Conservation (phyloP, 108 stramenopile species). For the Skeletonema tropicum region DNA sequence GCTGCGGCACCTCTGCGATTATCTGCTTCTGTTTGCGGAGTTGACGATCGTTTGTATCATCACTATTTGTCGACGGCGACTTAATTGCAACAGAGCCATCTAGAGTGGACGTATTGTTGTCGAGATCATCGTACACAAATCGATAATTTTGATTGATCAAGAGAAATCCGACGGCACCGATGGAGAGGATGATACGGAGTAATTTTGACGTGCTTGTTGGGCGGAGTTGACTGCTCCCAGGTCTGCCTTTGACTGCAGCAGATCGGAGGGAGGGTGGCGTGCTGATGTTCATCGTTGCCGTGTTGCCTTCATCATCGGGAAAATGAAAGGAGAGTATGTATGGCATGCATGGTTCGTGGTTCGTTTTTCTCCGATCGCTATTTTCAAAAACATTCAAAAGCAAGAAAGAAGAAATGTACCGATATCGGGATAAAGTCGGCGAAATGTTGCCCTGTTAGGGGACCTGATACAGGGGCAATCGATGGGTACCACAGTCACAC, state of each 20-base stretch:
- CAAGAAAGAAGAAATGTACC: too few relatives aligned
- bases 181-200: neutral
- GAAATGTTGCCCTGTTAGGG: too few relatives aligned
- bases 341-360: too few relatives aligned
- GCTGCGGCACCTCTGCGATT: neutral
- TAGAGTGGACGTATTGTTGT: neutral
- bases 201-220: neutral
- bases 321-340: too few relatives aligned
- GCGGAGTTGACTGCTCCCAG: neutral
- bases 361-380: too few relatives aligned
- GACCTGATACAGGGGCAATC: too few relatives aligned
- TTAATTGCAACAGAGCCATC: neutral
- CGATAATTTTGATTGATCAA: neutral
- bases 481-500: too few relatives aligned
- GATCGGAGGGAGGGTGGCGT: neutral
- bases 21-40: neutral
- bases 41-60: neutral
- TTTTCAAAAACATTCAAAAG: too few relatives aligned
- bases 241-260: neutral
- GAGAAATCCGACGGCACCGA: neutral
- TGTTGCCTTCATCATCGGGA: too few relatives aligned
- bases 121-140: neutral
- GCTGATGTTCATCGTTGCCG: neutral
- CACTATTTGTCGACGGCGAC: neutral
- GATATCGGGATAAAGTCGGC: too few relatives aligned